Evolutionary conservation across 441 rosid species (phyloP).

Genomic region (Omphalea diandra): DNA sequence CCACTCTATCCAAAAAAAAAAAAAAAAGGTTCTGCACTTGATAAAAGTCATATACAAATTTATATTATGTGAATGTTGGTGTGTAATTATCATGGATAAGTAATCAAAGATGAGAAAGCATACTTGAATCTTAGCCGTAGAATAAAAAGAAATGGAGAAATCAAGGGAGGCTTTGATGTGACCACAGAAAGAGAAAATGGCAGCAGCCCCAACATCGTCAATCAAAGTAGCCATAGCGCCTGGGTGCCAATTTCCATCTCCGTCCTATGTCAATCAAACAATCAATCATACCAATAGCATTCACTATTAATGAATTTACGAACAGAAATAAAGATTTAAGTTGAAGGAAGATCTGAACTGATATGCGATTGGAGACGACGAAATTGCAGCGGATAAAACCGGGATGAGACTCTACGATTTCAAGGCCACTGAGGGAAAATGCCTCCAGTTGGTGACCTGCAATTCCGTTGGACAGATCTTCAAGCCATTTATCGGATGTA

Average conservation of each 20-base stretch:
- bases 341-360: constrained; percentile 18
- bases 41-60: no score
- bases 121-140: constrained; percentile 53
- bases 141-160: constrained; percentile 47
- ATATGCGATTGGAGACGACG: constrained; percentile 35
- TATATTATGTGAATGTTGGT: no score
- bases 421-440: constrained; percentile 21
- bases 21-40: no score
- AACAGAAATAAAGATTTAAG: not conserved
- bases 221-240: constrained; percentile 57
- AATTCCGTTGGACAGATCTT: constrained; percentile 21
- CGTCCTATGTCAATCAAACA: constrained; percentile 33
- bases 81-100: no score
- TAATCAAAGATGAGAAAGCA: not conserved
- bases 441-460: constrained; percentile 18
- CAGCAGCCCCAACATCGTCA: constrained; percentile 46
- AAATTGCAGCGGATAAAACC: constrained; percentile 42
- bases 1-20: no score
- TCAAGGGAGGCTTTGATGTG: constrained; percentile 36
- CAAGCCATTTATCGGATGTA: constrained; percentile 19
- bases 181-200: constrained; percentile 37
- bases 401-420: constrained; percentile 19
- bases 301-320: no score
- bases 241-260: constrained; percentile 51
- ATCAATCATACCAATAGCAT: not conserved